Percentiles rank a stretch among this genome's conserved stretches.
These are phyloP conservation scores for Acanthamoeba royreba DNA, from an alignment of 208 protist species.

Conservation along the genomic window DNA sequence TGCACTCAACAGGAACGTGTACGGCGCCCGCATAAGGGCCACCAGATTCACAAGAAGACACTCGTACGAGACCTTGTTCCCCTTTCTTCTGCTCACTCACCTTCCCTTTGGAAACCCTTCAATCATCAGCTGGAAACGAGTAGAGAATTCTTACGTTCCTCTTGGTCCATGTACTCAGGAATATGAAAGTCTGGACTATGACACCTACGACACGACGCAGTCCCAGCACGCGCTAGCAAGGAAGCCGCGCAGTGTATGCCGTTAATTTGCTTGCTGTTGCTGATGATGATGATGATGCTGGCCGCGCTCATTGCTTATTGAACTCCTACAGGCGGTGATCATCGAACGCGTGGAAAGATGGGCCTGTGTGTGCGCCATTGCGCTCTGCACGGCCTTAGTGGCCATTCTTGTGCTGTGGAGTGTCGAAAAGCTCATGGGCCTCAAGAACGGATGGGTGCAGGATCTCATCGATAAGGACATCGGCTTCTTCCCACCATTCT, in stretches of 20 bases:
- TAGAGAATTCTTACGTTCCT: no score
- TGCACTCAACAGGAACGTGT: no score
- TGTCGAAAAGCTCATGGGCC: not conserved
- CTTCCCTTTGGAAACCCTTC: no score
- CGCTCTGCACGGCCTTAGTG: not conserved
- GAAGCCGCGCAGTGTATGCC: not conserved
- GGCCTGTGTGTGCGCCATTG: not conserved
- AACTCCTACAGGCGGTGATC: not conserved
- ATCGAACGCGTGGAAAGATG: not conserved
- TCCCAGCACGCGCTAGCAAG: not conserved
- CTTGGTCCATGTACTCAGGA: not conserved
- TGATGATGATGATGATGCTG: not conserved
- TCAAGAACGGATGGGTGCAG: not conserved
- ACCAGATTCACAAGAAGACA: no score
- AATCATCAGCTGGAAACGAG: no score
- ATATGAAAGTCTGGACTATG: constrained; percentile 19
- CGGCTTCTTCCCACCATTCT: not conserved
- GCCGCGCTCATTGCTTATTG: not conserved
- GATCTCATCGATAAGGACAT: not conserved
- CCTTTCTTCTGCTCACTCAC: no score
- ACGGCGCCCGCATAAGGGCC: no score
- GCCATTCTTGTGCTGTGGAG: not conserved
- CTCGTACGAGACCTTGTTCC: no score
- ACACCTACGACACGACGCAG: not conserved
- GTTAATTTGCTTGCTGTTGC: not conserved